Evolutionary conservation across 192 early-diverging fungal species (phyloP).

Genomic region (Lunasporangiospora selenospora): DNA sequence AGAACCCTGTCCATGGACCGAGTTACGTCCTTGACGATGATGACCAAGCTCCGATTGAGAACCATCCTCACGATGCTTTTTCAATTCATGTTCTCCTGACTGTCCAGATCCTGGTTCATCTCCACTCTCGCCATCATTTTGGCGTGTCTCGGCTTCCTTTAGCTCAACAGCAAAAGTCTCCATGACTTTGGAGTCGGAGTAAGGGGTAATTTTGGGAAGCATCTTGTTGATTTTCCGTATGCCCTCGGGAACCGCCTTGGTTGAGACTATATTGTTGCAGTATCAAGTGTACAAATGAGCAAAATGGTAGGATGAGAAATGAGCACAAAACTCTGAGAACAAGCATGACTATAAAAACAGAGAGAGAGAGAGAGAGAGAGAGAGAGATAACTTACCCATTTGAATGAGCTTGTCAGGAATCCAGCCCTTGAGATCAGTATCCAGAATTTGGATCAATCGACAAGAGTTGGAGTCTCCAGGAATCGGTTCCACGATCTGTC

Average conservation of each 20-base stretch:
- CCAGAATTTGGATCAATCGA: conserved; percentile 33
- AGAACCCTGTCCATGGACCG: background rate
- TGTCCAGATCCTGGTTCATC: too few species aligned
- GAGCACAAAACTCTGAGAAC: background rate
- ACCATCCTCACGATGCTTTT: background rate
- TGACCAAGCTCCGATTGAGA: background rate
- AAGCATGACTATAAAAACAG: background rate
- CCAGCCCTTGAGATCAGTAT: conserved; percentile 49
- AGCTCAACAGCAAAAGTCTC: background rate
- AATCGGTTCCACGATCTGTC: conserved; percentile 36
- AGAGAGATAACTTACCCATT: conserved; percentile 13
- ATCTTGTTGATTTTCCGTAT: conserved; percentile 39
- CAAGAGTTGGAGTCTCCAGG: conserved; percentile 37
- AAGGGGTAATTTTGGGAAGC: conserved; percentile 6
- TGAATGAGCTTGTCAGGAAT: conserved; percentile 45
- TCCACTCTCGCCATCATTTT: too few species aligned
- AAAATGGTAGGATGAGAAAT: background rate
- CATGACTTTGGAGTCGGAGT: conserved; percentile 14
- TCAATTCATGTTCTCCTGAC: background rate
- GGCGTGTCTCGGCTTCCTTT: background rate
- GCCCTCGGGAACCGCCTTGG: conserved; percentile 38
- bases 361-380: background rate
- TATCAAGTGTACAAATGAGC: background rate
- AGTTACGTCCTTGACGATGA: background rate
- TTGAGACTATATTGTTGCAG: conserved; percentile 18